A percentile compares a stretch with the other conserved stretches of the same genome.
phyloP scores from a whole-genome alignment of 129 eudicot species.

The Flaveria linearis region DNA sequence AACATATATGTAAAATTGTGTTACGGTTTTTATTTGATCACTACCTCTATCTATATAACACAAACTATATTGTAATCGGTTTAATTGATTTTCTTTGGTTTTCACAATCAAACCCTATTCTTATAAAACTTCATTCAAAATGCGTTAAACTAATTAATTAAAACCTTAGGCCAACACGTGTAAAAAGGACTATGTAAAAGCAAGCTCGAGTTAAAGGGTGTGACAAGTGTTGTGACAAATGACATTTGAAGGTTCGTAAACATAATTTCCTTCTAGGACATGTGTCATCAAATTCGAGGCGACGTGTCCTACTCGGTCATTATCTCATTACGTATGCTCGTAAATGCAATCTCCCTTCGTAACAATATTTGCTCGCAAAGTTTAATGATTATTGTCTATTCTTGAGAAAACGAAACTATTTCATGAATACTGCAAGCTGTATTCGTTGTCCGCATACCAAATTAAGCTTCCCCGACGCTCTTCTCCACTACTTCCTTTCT shows the following conservation, averaged over 20 bases:
- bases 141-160: too few relatives aligned
- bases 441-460: slow-evolving; percentile 40
- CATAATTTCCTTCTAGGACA: slow-evolving; percentile 26
- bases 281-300: slow-evolving; percentile 16
- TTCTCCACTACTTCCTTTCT: slow-evolving; percentile 33
- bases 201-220: not conserved
- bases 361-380: slow-evolving; percentile 21
- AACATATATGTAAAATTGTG: too few relatives aligned
- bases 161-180: too few relatives aligned
- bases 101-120: too few relatives aligned
- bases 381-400: slow-evolving; percentile 30
- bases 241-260: slow-evolving; percentile 12
- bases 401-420: slow-evolving; percentile 21
- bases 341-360: slow-evolving; percentile 31
- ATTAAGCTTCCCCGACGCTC: slow-evolving; percentile 29
- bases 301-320: slow-evolving; percentile 19
- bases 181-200: not conserved
- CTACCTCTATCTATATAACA: too few relatives aligned
- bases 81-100: too few relatives aligned
- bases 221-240: not conserved
- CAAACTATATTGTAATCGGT: too few relatives aligned
- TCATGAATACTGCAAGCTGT: slow-evolving; percentile 44
- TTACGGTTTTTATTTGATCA: too few relatives aligned
- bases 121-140: not conserved
- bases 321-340: slow-evolving; percentile 28